Percentiles rank a stretch among this genome's conserved stretches.
These are phyloP conservation scores for Simmondsia chinensis DNA, from an alignment of 148 eudicot genomes.

Conservation along the genomic window DNA sequence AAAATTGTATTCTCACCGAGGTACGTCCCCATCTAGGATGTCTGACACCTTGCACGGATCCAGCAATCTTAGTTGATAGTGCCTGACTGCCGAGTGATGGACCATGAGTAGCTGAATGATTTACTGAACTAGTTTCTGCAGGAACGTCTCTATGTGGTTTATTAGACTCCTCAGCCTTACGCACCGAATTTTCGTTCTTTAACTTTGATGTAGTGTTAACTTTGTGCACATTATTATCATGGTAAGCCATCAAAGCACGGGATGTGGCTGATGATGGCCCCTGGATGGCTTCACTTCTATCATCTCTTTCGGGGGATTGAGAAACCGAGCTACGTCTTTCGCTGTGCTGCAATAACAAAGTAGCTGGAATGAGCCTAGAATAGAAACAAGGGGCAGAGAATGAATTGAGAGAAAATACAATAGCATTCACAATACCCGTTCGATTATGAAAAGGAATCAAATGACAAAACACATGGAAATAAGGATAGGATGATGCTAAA, in stretches of 20 bases:
- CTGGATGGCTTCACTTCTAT: conserved; percentile 11
- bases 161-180: conserved; percentile 7
- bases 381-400: background rate
- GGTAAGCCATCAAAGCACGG: conserved; percentile 14
- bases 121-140: conserved; percentile 13
- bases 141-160: conserved; percentile 15
- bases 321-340: conserved; percentile 22
- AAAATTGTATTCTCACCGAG: conserved; percentile 57
- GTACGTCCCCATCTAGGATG: conserved; percentile 58
- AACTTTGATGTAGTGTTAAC: conserved; percentile 6
- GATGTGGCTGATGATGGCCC: conserved; percentile 23
- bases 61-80: conserved; percentile 19
- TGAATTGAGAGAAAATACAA: background rate
- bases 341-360: conserved; percentile 32
- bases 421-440: background rate
- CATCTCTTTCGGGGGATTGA: conserved; percentile 28
- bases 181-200: conserved; percentile 6
- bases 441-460: conserved; percentile 1
- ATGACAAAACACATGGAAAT: background rate
- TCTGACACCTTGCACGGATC: conserved; percentile 19
- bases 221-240: conserved; percentile 14
- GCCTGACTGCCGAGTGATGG: conserved; percentile 15
- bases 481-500: background rate
- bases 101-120: conserved; percentile 11
- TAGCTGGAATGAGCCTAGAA: conserved; percentile 3